Evolutionary conservation across 2,329 filamentous ascomycete species (phyloP), one percentile per base, ranked within the genome.

Genomic region (Claviceps spartinae): DNA sequence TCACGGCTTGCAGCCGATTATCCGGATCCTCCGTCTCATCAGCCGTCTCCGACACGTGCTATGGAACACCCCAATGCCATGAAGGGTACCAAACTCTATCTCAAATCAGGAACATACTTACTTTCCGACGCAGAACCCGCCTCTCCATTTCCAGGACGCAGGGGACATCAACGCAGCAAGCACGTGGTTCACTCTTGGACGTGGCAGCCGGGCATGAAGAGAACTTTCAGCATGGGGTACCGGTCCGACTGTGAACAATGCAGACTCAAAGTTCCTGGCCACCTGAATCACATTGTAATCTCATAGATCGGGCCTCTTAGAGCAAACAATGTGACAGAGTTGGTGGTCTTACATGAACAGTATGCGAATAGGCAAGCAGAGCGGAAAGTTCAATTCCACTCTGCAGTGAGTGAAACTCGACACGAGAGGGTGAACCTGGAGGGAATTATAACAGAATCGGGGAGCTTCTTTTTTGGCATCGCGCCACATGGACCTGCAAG

Each of bases 161-260:
- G 73, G 60, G 77, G 78, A 11, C 78, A 82, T 60, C 74, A 73
- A 13, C 73, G 78, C 50, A 80, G 75, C 57, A 75, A 75, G 51
- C 78, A 82, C 59, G 81, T 78, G 0, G 65, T 81, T 52, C 79
- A 79, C 61, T 73, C 72, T 52, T 81, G 78, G 78, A 81, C 78
- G 2, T 70, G 73, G 60, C 76, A 81, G 55, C 77, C 78, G 0
- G 78, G 78, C 57, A 81, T 80, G 76, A 85, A 84, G 67, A 79
- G 78, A 63, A 81, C 77, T 55, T 84, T 89, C 64, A 86, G 83
- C 60, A 88, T 89, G 79, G 86, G 86, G 49, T 89, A 84, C 68
- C 74, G 85, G 56, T 76, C 82, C 13, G 85, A 88, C 65, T 90
- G 86, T 63, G 85, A 88, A 55, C 88, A 88, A 66, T 90, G 86